These are phyloP conservation scores for Helianthus annuus DNA, from an alignment of 129 eudicot species.

Conservation along the genomic window HanXRQr2.0-SUNRISE NC_035439.2:107902701-107903200, in stretches of 20 bases:
- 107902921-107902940: conserved; percentile 23
- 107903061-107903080: conserved; percentile 52
- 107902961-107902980: conserved; percentile 27
- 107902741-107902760: conserved; percentile 42
- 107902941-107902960: conserved; percentile 35
- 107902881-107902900: conserved; percentile 34
- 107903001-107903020: conserved; percentile 16
- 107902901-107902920: conserved; percentile 35
- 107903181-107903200: conserved; percentile 64
- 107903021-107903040: conserved; percentile 20
- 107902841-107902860: conserved; percentile 35
- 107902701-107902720: conserved; percentile 1
- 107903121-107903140: conserved; percentile 58
- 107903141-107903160: conserved; percentile 58
- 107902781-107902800: conserved; percentile 22
- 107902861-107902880: conserved; percentile 41
- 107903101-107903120: conserved; percentile 70
- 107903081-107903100: conserved; percentile 67
- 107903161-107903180: conserved; percentile 64
- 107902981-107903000: conserved; percentile 22
- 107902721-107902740: conserved; percentile 19
- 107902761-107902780: conserved; percentile 35
- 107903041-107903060: conserved; percentile 27
- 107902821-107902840: background rate
- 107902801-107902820: conserved; percentile 6